Base-by-base conservation (phyloP, 371 early-diverging fungal species). In the Umbelopsis sp. region DNA sequence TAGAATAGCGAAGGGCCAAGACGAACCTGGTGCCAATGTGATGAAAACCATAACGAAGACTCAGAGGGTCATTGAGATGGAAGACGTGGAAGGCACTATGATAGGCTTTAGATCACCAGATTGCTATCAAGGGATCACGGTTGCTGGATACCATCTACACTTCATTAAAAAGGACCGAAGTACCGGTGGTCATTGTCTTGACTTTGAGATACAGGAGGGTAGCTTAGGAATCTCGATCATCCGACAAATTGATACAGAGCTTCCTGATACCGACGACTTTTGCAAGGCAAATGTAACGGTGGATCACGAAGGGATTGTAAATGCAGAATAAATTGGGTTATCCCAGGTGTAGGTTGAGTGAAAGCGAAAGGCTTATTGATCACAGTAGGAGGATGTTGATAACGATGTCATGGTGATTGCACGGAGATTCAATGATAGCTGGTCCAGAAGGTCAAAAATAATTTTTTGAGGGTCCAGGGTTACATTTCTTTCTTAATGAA, bases 91-190 rank as follows among this genome's bases (percentile, higher is more conserved):
- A 37, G 57, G 57, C 57, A 57, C 57, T 11, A 12, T 57, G 12
- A 35, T 57, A 14, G 57, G 57, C 5, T 57, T 57, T 35, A 29
- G 57, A 8, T 25, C 57, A 0, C 57, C 57, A 57, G 35, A 35
- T 0, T 57, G 57, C 29, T 57, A 35, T n/a, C 57, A 57, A 57
- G 57, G 57, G 2, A 18, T 57, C 16, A 57, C 35, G 29, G 57
- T 57, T 12, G 57, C 57, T 16, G 57, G 57, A 6, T 57, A 57
- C 18, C 57, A 57, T 35, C 35, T 57, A 35, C 57, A 57, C 37
- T 57, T 57, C 4, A 57, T 57, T 3, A 57, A 35, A 14, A 57
- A 35, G 8, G 57, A 57, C 4, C 57, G 57, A 14, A 57, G 12
- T 4, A 32, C 18, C n/a, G 57, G 57, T 12, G 57, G 57, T 8